A percentile compares a stretch with the other conserved stretches of the same genome.
Conservation (phyloP, 148 eudicot species). For the Persicaria tinctoria region DNA sequence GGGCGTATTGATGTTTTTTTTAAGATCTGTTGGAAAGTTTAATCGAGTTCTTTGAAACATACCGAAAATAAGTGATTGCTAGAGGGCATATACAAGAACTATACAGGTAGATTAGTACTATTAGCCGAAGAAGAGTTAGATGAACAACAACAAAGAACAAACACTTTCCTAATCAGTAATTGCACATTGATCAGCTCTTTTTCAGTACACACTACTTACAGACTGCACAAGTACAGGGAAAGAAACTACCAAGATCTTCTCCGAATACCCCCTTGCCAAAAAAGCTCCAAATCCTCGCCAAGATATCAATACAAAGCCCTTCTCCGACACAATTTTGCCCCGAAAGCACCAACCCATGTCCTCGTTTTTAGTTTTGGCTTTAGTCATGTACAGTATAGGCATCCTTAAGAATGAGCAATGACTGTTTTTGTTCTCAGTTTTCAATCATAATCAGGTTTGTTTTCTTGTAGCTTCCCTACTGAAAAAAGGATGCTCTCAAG, state of each 20-base stretch:
- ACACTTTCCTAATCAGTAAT: neutral
- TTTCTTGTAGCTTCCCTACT: neutral
- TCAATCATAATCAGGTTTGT: neutral
- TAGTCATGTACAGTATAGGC: neutral
- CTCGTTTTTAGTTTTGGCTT: neutral
- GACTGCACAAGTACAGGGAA: neutral
- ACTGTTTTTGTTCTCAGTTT: neutral
- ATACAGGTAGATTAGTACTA: neutral
- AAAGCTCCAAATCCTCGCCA: neutral
- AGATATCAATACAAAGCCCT: neutral
- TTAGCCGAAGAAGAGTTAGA: neutral
- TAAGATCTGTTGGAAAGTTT: too few relatives aligned
- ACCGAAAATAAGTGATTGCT: neutral
- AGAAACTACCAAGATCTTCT: neutral
- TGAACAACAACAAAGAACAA: neutral
- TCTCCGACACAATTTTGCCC: neutral
- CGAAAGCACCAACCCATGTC: neutral
- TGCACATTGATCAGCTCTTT: neutral
- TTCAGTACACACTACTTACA: neutral
- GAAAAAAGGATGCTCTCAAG: conserved; percentile 7
- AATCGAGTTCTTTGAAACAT: neutral
- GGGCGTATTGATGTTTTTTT: too few relatives aligned
- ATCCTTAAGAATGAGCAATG: conserved; percentile 7
- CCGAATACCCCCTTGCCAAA: neutral
- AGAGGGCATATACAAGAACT: neutral